Percentiles rank a stretch among this genome's conserved stretches.
phyloP scores from a whole-genome alignment of 371 early-diverging fungal genomes.

The Mortierella sp. region DNA sequence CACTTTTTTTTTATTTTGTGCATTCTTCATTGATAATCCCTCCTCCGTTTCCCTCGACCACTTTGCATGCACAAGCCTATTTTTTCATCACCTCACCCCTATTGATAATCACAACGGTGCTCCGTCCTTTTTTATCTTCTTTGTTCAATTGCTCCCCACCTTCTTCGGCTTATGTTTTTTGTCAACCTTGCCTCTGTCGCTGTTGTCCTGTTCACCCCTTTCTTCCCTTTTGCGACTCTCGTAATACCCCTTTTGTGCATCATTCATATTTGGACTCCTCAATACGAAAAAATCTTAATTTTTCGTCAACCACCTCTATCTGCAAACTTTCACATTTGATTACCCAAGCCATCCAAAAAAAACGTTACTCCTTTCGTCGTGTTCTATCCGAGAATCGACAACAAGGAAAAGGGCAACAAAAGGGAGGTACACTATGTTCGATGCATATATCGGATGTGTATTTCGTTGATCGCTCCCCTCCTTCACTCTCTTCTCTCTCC shows the following conservation, averaged over 20 bases:
- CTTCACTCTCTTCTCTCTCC: no score
- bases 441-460: not conserved
- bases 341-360: slow-evolving; percentile 3
- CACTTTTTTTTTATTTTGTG: not conserved
- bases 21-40: not conserved
- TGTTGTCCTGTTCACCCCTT: not conserved
- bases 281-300: not conserved
- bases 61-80: slow-evolving; percentile 2
- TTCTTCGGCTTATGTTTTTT: not conserved
- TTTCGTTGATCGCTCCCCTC: not conserved
- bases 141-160: not conserved
- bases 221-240: not conserved
- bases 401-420: not conserved
- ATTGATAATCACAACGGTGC: not conserved
- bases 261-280: not conserved
- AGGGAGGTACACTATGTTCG: not conserved
- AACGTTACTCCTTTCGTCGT: not conserved
- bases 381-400: slow-evolving; percentile 1
- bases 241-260: not conserved
- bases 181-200: no score
- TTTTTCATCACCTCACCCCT: not conserved
- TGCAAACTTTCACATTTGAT: slow-evolving; percentile 11
- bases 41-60: not conserved
- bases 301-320: not conserved
- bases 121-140: not conserved